These are phyloP conservation scores for Saccharomycopsis sp. DNA, from an alignment of 805 yeast species.

Conservation along the genomic window DNA sequence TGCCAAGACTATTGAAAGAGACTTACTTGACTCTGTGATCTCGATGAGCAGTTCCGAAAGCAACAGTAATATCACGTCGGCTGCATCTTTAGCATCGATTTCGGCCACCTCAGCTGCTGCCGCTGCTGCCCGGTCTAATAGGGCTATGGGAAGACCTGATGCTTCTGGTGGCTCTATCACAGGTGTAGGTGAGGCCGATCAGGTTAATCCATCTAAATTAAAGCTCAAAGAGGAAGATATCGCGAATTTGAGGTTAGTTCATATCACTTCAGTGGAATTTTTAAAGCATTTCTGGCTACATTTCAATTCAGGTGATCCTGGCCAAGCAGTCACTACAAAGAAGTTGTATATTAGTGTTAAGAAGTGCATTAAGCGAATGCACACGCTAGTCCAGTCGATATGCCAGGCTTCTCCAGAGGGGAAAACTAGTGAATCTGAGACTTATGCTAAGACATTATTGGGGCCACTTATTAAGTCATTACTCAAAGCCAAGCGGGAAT, in stretches of 20 bases:
- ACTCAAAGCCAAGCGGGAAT: not conserved
- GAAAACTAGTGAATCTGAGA: not conserved
- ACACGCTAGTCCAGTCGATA: conserved; percentile 22
- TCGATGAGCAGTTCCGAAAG: not conserved
- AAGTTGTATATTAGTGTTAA: conserved; percentile 42
- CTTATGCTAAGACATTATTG: conserved; percentile 13
- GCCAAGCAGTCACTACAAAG: conserved; percentile 38
- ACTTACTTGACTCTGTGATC: conserved; percentile 3
- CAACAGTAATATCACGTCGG: not conserved
- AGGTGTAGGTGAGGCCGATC: conserved; percentile 9
- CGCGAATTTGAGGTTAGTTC: conserved; percentile 53
- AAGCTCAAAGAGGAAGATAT: conserved; percentile 32
- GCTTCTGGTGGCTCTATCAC: not conserved
- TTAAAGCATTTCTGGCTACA: conserved; percentile 69
- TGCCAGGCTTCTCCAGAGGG: not conserved
- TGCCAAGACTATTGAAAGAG: conserved; percentile 9
- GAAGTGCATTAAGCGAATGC: conserved; percentile 42
- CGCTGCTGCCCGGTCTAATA: not conserved
- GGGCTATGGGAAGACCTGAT: not conserved
- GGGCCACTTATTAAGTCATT: not conserved
- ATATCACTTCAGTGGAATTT: conserved; percentile 70
- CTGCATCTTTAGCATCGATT: not conserved
- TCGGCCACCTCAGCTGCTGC: not conserved
- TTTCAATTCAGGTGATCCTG: conserved; percentile 42
- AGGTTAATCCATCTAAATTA: conserved; percentile 6